Conservation (phyloP, 208 protist species). For the Wallacemonas sp. region DNA sequence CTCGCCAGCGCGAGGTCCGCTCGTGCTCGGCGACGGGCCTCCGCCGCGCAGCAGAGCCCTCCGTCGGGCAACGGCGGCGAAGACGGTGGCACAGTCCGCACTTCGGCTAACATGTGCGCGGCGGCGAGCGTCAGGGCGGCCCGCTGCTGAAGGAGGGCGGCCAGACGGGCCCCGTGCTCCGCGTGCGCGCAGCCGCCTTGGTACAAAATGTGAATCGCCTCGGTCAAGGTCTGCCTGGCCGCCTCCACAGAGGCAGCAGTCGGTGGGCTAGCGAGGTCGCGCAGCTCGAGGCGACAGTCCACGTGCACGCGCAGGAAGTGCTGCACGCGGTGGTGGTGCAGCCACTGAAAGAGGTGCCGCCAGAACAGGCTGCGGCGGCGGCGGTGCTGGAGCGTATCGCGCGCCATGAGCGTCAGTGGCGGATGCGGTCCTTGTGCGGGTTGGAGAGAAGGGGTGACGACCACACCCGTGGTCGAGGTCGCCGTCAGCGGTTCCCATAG, state of each 20-base stretch:
- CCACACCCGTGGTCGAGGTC: too few relatives aligned
- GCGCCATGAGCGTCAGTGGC: too few relatives aligned
- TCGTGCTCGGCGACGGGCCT: not conserved
- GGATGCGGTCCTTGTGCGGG: too few relatives aligned
- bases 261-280: not conserved
- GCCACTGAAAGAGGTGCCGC: conserved; percentile 26
- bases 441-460: too few relatives aligned
- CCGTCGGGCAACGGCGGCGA: too few relatives aligned
- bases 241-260: conserved; percentile 19
- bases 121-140: conserved; percentile 21
- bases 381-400: not conserved
- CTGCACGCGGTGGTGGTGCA: conserved; percentile 34
- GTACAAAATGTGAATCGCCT: conserved; percentile 29
- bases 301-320: conserved; percentile 17
- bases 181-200: conserved; percentile 33
- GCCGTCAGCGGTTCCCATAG: too few relatives aligned
- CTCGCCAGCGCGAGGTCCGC: conserved; percentile 1
- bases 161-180: conserved; percentile 25
- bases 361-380: conserved; percentile 5
- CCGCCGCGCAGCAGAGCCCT: not conserved
- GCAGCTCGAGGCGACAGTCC: not conserved
- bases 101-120: not conserved
- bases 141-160: conserved; percentile 25
- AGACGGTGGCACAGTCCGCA: too few relatives aligned
- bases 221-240: conserved; percentile 25